Evolutionary conservation across 2,329 filamentous ascomycete species (phyloP).

Genomic region (Colletotrichum tamarilloi): DNA sequence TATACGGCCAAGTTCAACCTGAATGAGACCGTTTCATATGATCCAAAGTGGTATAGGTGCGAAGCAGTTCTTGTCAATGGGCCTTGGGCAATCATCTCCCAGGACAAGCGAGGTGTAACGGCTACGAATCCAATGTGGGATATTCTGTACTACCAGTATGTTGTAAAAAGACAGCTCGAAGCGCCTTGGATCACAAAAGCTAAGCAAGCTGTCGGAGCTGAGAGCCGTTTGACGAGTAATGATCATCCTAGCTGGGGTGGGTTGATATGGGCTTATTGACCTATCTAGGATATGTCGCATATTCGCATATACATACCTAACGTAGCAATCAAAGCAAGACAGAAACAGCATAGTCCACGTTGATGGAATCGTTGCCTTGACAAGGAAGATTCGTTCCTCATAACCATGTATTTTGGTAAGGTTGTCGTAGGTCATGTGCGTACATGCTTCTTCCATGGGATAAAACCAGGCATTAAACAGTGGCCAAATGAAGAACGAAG

Average conservation of each 20-base stretch:
- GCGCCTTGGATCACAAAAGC: slow-evolving; percentile 32
- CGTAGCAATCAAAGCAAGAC: too few relatives aligned
- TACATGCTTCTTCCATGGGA: too few relatives aligned
- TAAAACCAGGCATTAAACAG: too few relatives aligned
- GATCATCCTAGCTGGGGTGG: slow-evolving; percentile 28
- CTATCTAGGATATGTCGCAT: background rate
- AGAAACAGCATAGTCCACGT: too few relatives aligned
- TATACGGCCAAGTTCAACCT: slow-evolving; percentile 53
- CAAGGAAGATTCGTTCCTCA: too few relatives aligned
- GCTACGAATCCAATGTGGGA: slow-evolving; percentile 36
- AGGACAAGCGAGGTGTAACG: slow-evolving; percentile 40
- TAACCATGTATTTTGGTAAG: too few relatives aligned
- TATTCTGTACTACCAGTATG: slow-evolving; percentile 47
- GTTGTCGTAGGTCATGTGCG: too few relatives aligned
- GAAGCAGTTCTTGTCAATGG: slow-evolving; percentile 52
- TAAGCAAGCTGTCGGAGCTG: background rate
- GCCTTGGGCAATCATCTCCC: slow-evolving; percentile 47
- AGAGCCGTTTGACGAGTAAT: background rate
- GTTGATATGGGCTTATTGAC: slow-evolving; percentile 16
- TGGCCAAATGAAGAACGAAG: too few relatives aligned
- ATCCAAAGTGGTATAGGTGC: slow-evolving; percentile 49
- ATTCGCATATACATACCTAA: rapidly evolving
- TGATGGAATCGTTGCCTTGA: too few relatives aligned
- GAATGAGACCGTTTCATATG: slow-evolving; percentile 46
- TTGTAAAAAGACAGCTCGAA: slow-evolving; percentile 39